phyloP scores from a whole-genome alignment of 495 filamentous ascomycete genomes.

The Aspergillus ostianus region DNA sequence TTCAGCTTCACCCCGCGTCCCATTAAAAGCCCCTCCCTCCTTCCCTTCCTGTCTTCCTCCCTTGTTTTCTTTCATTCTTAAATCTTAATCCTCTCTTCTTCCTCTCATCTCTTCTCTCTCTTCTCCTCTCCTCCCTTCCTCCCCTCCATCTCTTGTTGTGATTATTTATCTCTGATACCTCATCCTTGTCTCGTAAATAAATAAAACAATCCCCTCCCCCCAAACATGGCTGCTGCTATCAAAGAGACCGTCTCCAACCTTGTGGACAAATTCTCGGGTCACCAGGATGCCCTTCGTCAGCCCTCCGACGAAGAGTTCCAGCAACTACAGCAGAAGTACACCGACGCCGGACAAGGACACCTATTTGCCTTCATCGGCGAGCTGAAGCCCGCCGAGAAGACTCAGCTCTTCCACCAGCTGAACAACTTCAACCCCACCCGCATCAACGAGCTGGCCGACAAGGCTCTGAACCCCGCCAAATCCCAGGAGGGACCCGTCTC shows the following conservation, averaged over 20 bases:
- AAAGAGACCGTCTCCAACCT: constrained; percentile 57
- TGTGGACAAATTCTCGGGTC: constrained; percentile 54
- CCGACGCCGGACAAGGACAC: constrained; percentile 77
- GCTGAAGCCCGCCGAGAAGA: constrained; percentile 69
- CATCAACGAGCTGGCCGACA: constrained; percentile 80
- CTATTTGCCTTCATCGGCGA: constrained; percentile 89
- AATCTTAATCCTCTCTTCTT: neutral
- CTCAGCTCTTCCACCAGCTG: constrained; percentile 77
- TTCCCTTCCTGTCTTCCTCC: constrained; percentile 4
- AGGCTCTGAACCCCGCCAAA: constrained; percentile 75
- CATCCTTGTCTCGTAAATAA: neutral
- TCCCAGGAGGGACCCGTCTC: constrained; percentile 45
- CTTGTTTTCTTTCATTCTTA: constrained; percentile 6
- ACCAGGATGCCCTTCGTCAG: constrained; percentile 52
- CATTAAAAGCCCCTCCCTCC: neutral
- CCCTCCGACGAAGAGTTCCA: constrained; percentile 72
- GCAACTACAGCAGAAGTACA: constrained; percentile 74
- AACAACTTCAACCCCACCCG: constrained; percentile 72
- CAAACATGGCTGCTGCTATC: constrained; percentile 43
- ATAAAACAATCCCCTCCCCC: neutral
- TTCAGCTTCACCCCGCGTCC: constrained; percentile 13
- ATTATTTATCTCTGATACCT: constrained; percentile 2
- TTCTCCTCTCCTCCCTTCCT: constrained; percentile 8
- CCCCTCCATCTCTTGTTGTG: constrained; percentile 10
- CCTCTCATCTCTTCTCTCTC: constrained; percentile 4